phyloP scores from a whole-genome alignment of 208 protist species.

The Crithidia bombi region DNA sequence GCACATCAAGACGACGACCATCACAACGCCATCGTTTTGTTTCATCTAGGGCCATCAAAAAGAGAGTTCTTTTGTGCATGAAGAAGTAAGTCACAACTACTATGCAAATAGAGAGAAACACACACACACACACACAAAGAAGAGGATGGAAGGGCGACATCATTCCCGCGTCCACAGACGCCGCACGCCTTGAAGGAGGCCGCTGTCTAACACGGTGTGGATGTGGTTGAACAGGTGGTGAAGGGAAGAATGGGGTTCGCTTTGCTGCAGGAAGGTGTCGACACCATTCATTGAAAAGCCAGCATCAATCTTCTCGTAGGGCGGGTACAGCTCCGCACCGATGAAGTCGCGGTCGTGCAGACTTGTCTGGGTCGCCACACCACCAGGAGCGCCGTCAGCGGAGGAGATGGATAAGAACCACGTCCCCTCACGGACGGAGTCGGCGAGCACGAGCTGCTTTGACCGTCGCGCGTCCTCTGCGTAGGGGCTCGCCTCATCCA shows the following conservation, averaged over 20 bases:
- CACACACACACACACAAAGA: slow-evolving; percentile 1
- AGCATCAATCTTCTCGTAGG: slow-evolving; percentile 19
- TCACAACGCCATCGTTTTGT: too few species aligned
- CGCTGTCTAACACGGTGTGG: not conserved
- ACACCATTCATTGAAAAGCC: not conserved
- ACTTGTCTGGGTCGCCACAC: not conserved
- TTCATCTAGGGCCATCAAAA: too few species aligned
- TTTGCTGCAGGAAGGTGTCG: not conserved
- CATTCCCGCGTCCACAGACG: slow-evolving; percentile 3
- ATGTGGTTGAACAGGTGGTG: not conserved
- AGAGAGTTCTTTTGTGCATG: too few species aligned
- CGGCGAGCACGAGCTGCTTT: not conserved
- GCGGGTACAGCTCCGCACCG: slow-evolving; percentile 16
- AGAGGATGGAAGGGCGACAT: not conserved
- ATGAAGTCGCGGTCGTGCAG: slow-evolving; percentile 21
- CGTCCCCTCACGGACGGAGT: not conserved
- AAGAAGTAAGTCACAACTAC: too few species aligned
- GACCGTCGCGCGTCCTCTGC: slow-evolving; percentile 3
- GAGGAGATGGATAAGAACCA: not conserved
- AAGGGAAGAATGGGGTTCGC: slow-evolving; percentile 4
- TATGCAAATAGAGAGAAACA: not conserved
- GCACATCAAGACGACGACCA: too few species aligned
- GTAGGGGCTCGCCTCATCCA: not conserved
- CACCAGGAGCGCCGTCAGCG: not conserved
- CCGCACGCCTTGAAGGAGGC: slow-evolving; percentile 4